A percentile compares a stretch with the other conserved stretches of the same genome.
These are phyloP conservation scores for Solanum chilense DNA, from an alignment of 257 asterid genomes.

Conservation along the genomic window DNA sequence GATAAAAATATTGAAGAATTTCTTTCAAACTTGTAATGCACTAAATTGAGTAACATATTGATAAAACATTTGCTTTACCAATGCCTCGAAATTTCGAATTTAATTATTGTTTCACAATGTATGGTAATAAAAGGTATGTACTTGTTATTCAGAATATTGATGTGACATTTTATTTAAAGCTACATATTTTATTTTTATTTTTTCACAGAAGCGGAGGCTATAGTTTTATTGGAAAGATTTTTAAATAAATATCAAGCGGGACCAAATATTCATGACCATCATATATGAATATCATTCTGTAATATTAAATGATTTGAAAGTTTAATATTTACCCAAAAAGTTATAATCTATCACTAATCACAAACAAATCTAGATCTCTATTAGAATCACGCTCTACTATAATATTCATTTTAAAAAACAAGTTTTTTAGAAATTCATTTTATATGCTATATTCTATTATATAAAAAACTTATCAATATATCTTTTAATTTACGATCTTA, in stretches of 20 bases:
- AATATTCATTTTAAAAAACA: neutral
- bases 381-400: neutral
- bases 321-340: neutral
- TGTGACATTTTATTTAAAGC: too few relatives aligned
- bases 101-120: neutral
- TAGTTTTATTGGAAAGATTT: too few relatives aligned
- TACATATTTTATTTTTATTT: too few relatives aligned
- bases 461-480: too few relatives aligned
- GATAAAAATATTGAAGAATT: neutral
- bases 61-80: neutral
- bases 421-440: neutral
- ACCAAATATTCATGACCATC: too few relatives aligned
- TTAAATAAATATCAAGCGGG: too few relatives aligned
- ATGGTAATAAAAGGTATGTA: neutral
- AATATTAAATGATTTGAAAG: neutral
- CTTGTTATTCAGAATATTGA: too few relatives aligned
- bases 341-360: neutral
- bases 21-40: neutral
- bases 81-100: neutral
- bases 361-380: neutral
- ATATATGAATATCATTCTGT: too few relatives aligned
- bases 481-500: fast-evolving
- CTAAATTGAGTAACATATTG: neutral
- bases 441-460: neutral
- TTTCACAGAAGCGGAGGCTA: too few relatives aligned